These are phyloP conservation scores for Hypoxylon sp. DNA, from an alignment of 2,329 filamentous ascomycete species.

Conservation along the genomic window DNA sequence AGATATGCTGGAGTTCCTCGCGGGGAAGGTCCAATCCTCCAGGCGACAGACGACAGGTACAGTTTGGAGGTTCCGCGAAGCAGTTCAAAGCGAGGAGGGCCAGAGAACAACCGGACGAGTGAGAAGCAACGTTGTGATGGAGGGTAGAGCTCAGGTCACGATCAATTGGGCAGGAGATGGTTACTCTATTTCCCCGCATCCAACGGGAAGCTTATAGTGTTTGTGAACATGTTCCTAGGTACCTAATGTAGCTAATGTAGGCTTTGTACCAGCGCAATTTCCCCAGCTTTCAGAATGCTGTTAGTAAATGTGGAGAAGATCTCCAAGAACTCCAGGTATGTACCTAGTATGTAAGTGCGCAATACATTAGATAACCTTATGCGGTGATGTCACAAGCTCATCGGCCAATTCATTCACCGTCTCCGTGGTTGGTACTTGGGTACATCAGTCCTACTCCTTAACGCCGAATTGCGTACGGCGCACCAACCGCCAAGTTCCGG, in stretches of 20 bases:
- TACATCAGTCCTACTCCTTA: neutral
- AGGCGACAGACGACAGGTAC: conserved; percentile 13
- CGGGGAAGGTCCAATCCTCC: conserved; percentile 31
- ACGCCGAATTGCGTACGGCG: conserved; percentile 10
- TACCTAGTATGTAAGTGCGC: too few relatives aligned
- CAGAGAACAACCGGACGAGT: conserved; percentile 13
- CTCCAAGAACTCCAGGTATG: conserved; percentile 23
- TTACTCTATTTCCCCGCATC: conserved; percentile 41
- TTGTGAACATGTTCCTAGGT: conserved; percentile 10
- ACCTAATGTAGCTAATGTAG: conserved; percentile 1
- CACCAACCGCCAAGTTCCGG: conserved; percentile 22
- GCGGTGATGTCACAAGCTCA: conserved; percentile 31
- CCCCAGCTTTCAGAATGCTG: conserved; percentile 44
- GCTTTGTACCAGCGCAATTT: conserved; percentile 33
- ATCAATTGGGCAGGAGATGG: conserved; percentile 37
- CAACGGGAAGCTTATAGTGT: conserved; percentile 25
- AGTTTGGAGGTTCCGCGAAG: conserved; percentile 26
- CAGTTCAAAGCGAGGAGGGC: conserved; percentile 16
- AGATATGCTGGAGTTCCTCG: conserved; percentile 26
- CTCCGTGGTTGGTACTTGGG: neutral
- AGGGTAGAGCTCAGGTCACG: conserved; percentile 37
- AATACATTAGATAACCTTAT: too few relatives aligned
- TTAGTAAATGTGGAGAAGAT: conserved; percentile 19
- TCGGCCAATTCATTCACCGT: conserved; percentile 21
- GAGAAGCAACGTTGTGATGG: conserved; percentile 24